phyloP scores from a whole-genome alignment of 1,284 basidiomycete species.

The Fomitopsis pinicola region DNA sequence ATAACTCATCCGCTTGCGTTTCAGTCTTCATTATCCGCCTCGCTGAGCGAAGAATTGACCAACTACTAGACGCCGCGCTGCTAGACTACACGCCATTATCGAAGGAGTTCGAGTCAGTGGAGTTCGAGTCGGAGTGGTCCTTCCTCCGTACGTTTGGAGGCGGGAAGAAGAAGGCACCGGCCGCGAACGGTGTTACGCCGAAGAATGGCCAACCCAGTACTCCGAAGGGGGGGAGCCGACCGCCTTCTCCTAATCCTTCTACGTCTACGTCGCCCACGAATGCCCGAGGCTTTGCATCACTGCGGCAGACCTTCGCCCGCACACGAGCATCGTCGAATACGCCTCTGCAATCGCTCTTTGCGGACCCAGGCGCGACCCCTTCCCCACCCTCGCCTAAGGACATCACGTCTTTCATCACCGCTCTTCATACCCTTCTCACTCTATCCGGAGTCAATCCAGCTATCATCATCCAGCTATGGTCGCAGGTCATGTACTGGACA shows the following conservation, averaged over 20 bases:
- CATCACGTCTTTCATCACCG: slow-evolving; percentile 80
- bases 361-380: slow-evolving; percentile 31
- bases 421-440: slow-evolving; percentile 82
- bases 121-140: slow-evolving; percentile 96
- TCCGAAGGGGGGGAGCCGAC: slow-evolving; percentile 38
- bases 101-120: slow-evolving; percentile 76
- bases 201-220: slow-evolving; percentile 40
- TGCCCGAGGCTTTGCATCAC: slow-evolving; percentile 53
- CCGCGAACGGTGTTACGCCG: slow-evolving; percentile 28
- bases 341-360: slow-evolving; percentile 48
- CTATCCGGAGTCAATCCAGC: slow-evolving; percentile 91
- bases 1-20: neutral
- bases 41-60: slow-evolving; percentile 86
- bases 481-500: slow-evolving; percentile 93
- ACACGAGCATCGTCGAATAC: slow-evolving; percentile 39
- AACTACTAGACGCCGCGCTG: slow-evolving; percentile 78
- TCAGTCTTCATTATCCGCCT: slow-evolving; percentile 93
- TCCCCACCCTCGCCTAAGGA: slow-evolving; percentile 52
- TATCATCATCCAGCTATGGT: slow-evolving; percentile 88
- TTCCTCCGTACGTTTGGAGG: slow-evolving; percentile 77
- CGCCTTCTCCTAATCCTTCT: slow-evolving; percentile 41
- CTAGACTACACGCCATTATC: slow-evolving; percentile 82
- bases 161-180: slow-evolving; percentile 53
- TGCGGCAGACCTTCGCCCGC: slow-evolving; percentile 57
- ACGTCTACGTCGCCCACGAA: slow-evolving; percentile 36